phyloP scores from a whole-genome alignment of 2,329 filamentous ascomycete genomes.

The Colletotrichum ledebouriae region DNA sequence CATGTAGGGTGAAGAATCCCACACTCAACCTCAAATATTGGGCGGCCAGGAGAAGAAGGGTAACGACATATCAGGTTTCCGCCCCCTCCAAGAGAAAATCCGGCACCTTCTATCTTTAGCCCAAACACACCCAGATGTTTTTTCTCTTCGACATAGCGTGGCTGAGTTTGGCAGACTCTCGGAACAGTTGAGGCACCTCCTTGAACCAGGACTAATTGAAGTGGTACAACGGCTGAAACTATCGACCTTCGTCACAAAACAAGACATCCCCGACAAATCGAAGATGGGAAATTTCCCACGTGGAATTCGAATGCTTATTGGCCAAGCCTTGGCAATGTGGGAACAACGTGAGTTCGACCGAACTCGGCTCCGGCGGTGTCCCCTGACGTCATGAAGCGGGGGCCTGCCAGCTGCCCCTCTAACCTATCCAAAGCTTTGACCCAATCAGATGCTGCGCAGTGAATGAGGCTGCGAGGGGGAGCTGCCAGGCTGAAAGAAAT shows the following conservation, averaged over 20 bases:
- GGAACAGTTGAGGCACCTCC: constrained; percentile 13
- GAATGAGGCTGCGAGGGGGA: constrained; percentile 27
- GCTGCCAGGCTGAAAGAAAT: constrained; percentile 32
- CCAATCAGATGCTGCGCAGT: constrained; percentile 26
- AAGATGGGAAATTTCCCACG: constrained; percentile 21
- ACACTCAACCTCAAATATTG: too few species aligned
- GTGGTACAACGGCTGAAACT: background rate
- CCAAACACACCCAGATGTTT: background rate
- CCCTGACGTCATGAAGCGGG: constrained; percentile 30
- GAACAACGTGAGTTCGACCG: background rate
- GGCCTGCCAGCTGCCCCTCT: constrained; percentile 25
- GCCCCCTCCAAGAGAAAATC: too few species aligned
- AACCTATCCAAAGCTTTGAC: background rate
- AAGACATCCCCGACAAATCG: constrained; percentile 24
- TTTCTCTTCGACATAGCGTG: constrained; percentile 5
- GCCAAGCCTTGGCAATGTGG: constrained; percentile 29
- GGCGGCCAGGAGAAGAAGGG: too few species aligned
- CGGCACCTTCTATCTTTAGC: background rate
- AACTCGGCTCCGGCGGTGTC: background rate
- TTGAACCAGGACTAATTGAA: background rate
- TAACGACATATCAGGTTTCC: too few species aligned
- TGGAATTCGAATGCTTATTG: constrained; percentile 25
- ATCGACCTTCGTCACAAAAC: background rate
- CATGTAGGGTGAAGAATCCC: too few species aligned
- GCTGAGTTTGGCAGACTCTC: too few species aligned